Base-by-base conservation (phyloP, 2,329 filamentous ascomycete species). In the Botrytis paeoniae region DNA sequence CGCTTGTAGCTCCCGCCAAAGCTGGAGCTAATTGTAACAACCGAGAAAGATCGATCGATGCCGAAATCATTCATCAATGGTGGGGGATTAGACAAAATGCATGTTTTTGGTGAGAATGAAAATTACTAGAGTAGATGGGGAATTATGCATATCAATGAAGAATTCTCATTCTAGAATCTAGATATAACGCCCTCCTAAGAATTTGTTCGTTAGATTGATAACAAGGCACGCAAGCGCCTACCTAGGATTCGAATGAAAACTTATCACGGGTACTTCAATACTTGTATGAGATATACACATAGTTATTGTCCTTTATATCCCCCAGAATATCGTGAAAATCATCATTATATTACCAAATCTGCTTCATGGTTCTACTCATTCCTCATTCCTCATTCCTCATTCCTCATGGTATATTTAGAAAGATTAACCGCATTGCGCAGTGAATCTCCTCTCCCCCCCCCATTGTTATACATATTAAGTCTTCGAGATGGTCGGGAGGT, bases 391-490 rank as follows among this genome's bases (percentile, higher is more conserved):
- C 22, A n/a, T 43, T 43, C 45, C 4, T n/a, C 14, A 62, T 29
- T n/a, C n/a, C n/a, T n/a, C 41, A 16, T 48, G 59, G 43, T 64
- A 60, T 61, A 32, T 25, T 29, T 25, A 57, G 43, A 32, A 25
- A 32, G 25, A 16, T 48, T 51, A 35, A 37, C 29, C 39, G 39
- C 51, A 43, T 69, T 25, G 22, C 4, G 39, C n/a, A 60, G 63
- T 32, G 16, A 7, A 20, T 45, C 41, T 29, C 10, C 29, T 57
- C 51, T 35, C 14, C n/a, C 51, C 54, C 41, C 51, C 54, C 54
- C 59, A 54, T 68, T 68, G 45, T 41, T 64, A 9, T 57, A 69
- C 63, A 60, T 68, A 22, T 39, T 18, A 51, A 54, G 37, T 29
- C 29, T 59, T 16, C 5, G 20, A 43, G 29, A 4, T 68, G 22